Evolutionary conservation across 192 early-diverging fungal genomes (phyloP), one percentile per base, ranked within the genome.

Genomic region (Coemansia sp.): DNA sequence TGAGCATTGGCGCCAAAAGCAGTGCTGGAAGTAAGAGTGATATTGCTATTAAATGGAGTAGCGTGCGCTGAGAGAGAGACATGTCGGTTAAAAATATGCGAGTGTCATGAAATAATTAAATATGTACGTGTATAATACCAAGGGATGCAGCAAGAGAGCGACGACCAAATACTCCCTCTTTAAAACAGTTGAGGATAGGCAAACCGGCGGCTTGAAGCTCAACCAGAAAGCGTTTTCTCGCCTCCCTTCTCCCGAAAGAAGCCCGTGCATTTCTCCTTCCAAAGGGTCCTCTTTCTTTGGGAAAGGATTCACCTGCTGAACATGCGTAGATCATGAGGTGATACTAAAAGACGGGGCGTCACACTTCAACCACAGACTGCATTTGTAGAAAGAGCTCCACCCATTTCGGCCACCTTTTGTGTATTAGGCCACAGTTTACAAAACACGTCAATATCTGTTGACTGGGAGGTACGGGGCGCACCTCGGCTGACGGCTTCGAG

Each of bases 1-100:
- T 57, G n/a, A 57, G 54, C 54, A 57, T 57, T 16, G 54, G 54
- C 31, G 54, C 54, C 54, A 57, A 57, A 57, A 57, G 54, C 54
- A 57, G 31, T 6, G 31, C 54, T 33, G 54, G 54, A 33, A 57
- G 54, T 57, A 57, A 35, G 16, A 57, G 54, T 57, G 54, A 36
- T 57, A 57, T 57, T 13, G 54, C 31, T 35, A 57, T 57, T 34
- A 57, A 16, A 7, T 57, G 54, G 4, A 57, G 17, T 57, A 57
- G 33, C 31, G 54, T 57, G 13, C 54, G 54, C 31, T 57, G 54
- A n/a, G 54, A 57, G 35, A 57, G 54, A 57, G 54, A 57, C 54
- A 57, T 57, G 27, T 16, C 5, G 0, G 54, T n/a, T 57, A 57
- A 35, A 35, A 33, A 34, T n/a, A 57, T 57, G 31, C 53, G 24